Percentiles rank a stretch among this genome's conserved stretches.
Evolutionary conservation across 2,329 filamentous ascomycete genomes (phyloP).

Genomic region (Trichoderma hamatum): DNA sequence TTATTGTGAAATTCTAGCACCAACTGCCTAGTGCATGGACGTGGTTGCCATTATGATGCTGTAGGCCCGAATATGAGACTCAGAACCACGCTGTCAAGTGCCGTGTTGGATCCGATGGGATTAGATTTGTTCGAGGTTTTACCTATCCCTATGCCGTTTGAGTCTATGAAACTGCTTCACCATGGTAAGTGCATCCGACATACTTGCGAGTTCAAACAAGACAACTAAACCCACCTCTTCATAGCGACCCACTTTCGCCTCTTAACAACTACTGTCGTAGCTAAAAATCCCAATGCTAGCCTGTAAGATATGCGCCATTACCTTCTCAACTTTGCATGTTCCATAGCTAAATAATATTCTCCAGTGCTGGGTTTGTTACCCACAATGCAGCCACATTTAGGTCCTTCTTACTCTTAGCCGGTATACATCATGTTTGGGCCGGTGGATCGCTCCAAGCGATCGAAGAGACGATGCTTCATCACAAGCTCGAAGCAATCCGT

Average conservation of each 20-base stretch:
- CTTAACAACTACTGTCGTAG: conserved; percentile 4
- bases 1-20: neutral
- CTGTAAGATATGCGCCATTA: neutral
- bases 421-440: conserved; percentile 5
- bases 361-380: neutral
- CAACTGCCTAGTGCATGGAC: neutral
- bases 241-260: conserved; percentile 4
- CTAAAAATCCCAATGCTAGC: conserved; percentile 9
- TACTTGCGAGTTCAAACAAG: neutral
- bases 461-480: conserved; percentile 15
- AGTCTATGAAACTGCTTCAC: neutral
- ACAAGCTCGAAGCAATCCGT: conserved; percentile 6
- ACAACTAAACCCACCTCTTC: neutral
- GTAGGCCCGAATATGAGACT: neutral
- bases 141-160: neutral
- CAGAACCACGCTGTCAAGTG: neutral
- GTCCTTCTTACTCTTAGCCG: neutral
- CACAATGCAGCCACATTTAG: neutral
- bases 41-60: neutral
- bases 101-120: neutral
- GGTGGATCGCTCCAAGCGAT: conserved; percentile 5
- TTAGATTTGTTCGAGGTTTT: neutral
- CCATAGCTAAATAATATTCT: neutral
- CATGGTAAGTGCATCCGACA: neutral
- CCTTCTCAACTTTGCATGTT: neutral